Base-by-base conservation (phyloP, 2,329 filamentous ascomycete species). In the Cladorrhinum sp. region DNA sequence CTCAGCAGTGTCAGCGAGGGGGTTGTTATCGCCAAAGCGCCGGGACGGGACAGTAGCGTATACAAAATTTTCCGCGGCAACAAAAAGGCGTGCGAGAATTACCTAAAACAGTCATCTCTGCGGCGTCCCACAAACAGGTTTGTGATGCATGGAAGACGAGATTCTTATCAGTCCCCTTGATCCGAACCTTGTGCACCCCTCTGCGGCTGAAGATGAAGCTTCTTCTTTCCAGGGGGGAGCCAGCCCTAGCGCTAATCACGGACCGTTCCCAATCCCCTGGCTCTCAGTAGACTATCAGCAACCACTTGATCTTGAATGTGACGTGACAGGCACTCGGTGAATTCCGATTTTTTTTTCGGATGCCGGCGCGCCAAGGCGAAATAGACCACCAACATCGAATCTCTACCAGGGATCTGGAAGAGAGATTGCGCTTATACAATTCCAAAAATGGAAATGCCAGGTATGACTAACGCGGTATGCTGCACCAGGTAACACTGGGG, bases 31-130 rank as follows among this genome's bases (percentile, higher is more conserved):
- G 57, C 50, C 50, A 16, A 32, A 22, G 45, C 52, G 48, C 48
- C 60, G 53, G 60, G 57, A 53, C 41, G 50, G 56, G 41, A 58
- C 41, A 52, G n/a, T 53, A n/a, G 50, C n/a, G n/a, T n/a, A n/a
- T n/a, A n/a, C 49, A 52, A 32, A 52, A 9, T 52, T 50, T 45
- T 59, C 49, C 52, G 48, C 36, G 24, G 23, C 25, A 54, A 22
- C 41, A 32, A 45, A 3, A 6, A 9, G 22, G 24, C n/a, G n/a
- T n/a, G n/a, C n/a, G 24, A 48, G 50, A n/a, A 58, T 45, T 45
- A 50, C 62, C 59, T 7, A 60, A 63, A 55, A 7, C 23, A 57
- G 62, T 38, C 52, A 64, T 57, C 59, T 49, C 29, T 59, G 62
- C 62, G 62, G 59, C 23, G 45, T 57, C 55, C 57, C 52, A 13